A percentile compares a stretch with the other conserved stretches of the same genome.
Evolutionary conservation across 352 stramenopile species (phyloP).

Genomic region (Globisporangium perplexum): DNA sequence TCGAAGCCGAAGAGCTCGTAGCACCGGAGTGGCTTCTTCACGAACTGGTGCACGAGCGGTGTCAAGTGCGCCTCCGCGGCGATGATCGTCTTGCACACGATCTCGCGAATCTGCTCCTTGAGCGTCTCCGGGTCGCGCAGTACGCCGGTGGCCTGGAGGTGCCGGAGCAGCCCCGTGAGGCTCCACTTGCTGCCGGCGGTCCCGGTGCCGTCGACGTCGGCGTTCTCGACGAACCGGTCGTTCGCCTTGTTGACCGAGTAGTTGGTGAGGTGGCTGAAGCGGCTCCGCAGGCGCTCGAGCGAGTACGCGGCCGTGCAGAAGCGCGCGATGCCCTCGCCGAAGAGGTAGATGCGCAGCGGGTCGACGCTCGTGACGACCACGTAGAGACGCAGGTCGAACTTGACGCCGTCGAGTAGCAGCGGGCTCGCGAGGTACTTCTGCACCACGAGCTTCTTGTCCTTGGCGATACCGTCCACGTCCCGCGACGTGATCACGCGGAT

Average conservation of each 20-base stretch:
- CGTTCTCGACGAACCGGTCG: constrained; percentile 63
- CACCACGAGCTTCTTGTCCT: constrained; percentile 46
- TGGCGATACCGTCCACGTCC: constrained; percentile 24
- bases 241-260: constrained; percentile 92
- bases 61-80: background rate
- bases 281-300: constrained; percentile 59
- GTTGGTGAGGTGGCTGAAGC: constrained; percentile 90
- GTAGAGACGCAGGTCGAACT: constrained; percentile 91
- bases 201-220: constrained; percentile 42
- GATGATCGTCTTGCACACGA: constrained; percentile 7
- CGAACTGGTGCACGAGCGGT: constrained; percentile 72
- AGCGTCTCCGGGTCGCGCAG: constrained; percentile 14
- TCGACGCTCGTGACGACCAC: constrained; percentile 85
- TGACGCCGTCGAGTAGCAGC: constrained; percentile 86
- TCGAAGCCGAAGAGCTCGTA: constrained; percentile 91
- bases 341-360: constrained; percentile 82
- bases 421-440: constrained; percentile 75
- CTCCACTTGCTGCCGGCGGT: constrained; percentile 74
- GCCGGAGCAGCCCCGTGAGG: constrained; percentile 51
- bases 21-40: constrained; percentile 86
- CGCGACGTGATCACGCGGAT: constrained; percentile 67
- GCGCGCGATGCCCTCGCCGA: constrained; percentile 79
- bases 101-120: constrained; percentile 29
- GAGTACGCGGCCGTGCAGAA: constrained; percentile 86
- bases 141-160: constrained; percentile 24